Base-by-base conservation (phyloP, 768 basidiomycete species). In the Cystofilobasidium bisporidii region DNA sequence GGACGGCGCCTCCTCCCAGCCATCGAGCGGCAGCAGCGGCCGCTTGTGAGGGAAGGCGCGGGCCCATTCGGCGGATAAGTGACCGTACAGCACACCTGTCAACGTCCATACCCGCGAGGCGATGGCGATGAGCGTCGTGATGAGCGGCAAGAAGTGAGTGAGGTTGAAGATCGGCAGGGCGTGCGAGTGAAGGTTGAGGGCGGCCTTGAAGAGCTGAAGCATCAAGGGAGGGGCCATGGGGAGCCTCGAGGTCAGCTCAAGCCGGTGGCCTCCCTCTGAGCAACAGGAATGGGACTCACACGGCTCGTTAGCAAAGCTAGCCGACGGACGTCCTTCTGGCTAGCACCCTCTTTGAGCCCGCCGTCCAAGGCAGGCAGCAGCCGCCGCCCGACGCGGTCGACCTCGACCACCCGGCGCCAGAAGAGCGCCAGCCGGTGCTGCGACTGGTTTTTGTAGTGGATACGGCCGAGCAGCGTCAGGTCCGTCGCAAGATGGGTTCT, bases 391-490 rank as follows among this genome's bases (percentile, higher is more conserved):
- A 68, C 17, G 11, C 67, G 38, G 30, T 56, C 53, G 40, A 68
- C 56, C 32, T 68, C 67, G 24, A 43, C 53, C 5, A 63, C 67
- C 40, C 55, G 48, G 11, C 67, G 50, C 67, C 67, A 68, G 62
- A 68, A 68, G 24, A 61, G 41, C 14, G 61, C 43, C 10, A 68
- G 67, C 3, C 53, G 53, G 32, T 63, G 62, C 60, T 68, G 67
- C 0, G 61, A 63, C 11, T 68, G 61, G 41, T 68, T 68, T 56
- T 68, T 68, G 67, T 68, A 68, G 43, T 55, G 38, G 32, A 68
- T 26, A 38, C 67, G 61, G n/a, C 36, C 61, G 53, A 68, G 67
- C 24, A 68, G 45, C 22, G 30, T 11, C 24, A 68, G 67, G 15
- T 68, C 67, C 9, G 61, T 68, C 17, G 50, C 43, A 30, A 68